A percentile compares a stretch with the other conserved stretches of the same genome.
These are phyloP conservation scores for Globisporangium irregulare DNA, from an alignment of 352 stramenopile species.

Conservation along the genomic window DNA sequence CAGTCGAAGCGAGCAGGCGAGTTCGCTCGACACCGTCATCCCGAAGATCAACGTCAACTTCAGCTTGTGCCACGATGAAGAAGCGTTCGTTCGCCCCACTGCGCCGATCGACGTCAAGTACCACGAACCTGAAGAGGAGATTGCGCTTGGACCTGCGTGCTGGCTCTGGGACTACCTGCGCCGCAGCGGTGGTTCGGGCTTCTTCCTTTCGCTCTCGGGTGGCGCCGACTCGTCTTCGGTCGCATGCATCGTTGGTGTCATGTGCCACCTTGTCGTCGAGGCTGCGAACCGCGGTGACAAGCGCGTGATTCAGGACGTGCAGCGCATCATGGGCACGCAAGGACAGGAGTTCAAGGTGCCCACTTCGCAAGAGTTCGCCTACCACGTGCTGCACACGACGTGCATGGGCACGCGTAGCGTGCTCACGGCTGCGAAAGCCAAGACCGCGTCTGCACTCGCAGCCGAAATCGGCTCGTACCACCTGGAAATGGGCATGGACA, in stretches of 20 bases:
- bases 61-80: slow-evolving; percentile 69
- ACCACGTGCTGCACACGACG: slow-evolving; percentile 93
- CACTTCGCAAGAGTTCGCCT: slow-evolving; percentile 89
- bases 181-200: slow-evolving; percentile 79
- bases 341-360: slow-evolving; percentile 53
- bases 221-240: slow-evolving; percentile 96
- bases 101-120: slow-evolving; percentile 66
- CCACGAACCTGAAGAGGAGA: slow-evolving; percentile 95
- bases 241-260: slow-evolving; percentile 96
- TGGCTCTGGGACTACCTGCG: slow-evolving; percentile 99
- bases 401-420: slow-evolving; percentile 99
- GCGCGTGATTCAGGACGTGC: slow-evolving; percentile 84
- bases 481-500: slow-evolving; percentile 94
- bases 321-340: slow-evolving; percentile 71
- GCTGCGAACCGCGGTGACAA: slow-evolving; percentile 76
- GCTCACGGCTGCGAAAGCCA: slow-evolving; percentile 89
- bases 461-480: slow-evolving; percentile 95
- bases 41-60: slow-evolving; percentile 76
- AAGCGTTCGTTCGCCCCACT: slow-evolving; percentile 34
- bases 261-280: slow-evolving; percentile 94
- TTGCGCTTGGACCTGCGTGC: slow-evolving; percentile 95
- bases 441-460: slow-evolving; percentile 86
- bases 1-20: slow-evolving; percentile 94
- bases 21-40: slow-evolving; percentile 58
- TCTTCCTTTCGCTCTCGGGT: slow-evolving; percentile 96